Conservation (phyloP, 176 grass and related monocot species). For the Olyra latifolia region DNA sequence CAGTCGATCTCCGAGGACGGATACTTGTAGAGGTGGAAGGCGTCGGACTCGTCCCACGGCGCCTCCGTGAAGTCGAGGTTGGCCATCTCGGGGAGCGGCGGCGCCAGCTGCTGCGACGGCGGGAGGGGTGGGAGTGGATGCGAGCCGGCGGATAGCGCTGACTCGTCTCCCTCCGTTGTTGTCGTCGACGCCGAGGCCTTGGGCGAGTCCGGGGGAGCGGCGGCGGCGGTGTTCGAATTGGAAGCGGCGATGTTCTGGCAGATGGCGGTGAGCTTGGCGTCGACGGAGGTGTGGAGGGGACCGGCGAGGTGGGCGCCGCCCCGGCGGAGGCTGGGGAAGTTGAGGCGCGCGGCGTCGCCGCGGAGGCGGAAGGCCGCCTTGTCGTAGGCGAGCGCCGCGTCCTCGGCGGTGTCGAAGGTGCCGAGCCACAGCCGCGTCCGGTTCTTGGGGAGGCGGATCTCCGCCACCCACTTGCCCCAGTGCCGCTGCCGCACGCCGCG, state of each 20-base stretch:
- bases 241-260: conserved; percentile 50
- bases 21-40: conserved; percentile 55
- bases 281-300: conserved; percentile 64
- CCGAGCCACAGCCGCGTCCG: conserved; percentile 94
- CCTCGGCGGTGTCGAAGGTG: conserved; percentile 94
- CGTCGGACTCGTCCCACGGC: conserved; percentile 88
- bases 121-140: not conserved
- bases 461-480: conserved; percentile 99
- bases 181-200: conserved; percentile 47
- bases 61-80: conserved; percentile 87
- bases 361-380: conserved; percentile 89
- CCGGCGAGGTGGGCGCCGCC: conserved; percentile 61
- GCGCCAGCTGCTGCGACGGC: conserved; percentile 20
- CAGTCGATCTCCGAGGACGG: conserved; percentile 97
- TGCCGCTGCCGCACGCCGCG: conserved; percentile 96
- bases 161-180: conserved; percentile 66
- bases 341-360: conserved; percentile 82
- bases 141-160: conserved; percentile 45
- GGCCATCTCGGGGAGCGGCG: conserved; percentile 66
- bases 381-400: conserved; percentile 94
- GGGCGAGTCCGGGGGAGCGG: conserved; percentile 35
- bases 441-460: conserved; percentile 94
- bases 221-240: not conserved
- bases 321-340: conserved; percentile 80
- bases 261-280: conserved; percentile 88